Base-by-base conservation (phyloP, 2,329 filamentous ascomycete species). In the Esteya vermicola region DNA sequence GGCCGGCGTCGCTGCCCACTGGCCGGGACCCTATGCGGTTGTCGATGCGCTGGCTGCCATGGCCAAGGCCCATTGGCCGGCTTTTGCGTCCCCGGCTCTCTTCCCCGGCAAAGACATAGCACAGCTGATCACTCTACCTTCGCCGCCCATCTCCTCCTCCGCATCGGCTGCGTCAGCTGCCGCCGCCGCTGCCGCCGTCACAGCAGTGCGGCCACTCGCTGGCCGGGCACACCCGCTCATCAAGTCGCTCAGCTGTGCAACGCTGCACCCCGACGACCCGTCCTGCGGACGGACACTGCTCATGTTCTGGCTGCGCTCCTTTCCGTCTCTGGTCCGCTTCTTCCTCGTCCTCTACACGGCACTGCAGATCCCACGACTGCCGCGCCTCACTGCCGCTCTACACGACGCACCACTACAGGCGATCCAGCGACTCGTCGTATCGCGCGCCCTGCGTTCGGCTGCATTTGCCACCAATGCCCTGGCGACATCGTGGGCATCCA, bases 241-340 rank as follows among this genome's bases (percentile, higher is more conserved):
- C 56, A 78, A 74, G 9, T 81, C 78, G 21, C 74, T 95, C 18
- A 89, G 85, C 33, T 98, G 91, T 60, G 89, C 89, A 1, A 71
- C 89, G 2, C 74, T 96, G 3, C 89, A 98, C 55, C 88, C 89
- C 0, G 68, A 74, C 16, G 84, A 93, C 51, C 88, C 89, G 1
- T 93, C 84, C 16, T 98, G 89, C 58, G 71, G 81, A 28, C 82
- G 84, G 23, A 93, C 85, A 4, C 93, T 88, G 56, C 63, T 95
- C 34, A 83, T 84, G 45, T 93, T 91, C 60, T 89, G 84, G 73
- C 75, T 94, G 43, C 73, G 75, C 41, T 80, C 85, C 2, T 91
- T 94, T 57, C 86, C 88, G 0, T 67, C 72, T 1, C 64, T 94
- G 22, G 76, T 81, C 7, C 81, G 84, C 44, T 74, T 91, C 63